phyloP scores from a whole-genome alignment of 2,329 filamentous ascomycete species.

The Nemania sp. region DNA sequence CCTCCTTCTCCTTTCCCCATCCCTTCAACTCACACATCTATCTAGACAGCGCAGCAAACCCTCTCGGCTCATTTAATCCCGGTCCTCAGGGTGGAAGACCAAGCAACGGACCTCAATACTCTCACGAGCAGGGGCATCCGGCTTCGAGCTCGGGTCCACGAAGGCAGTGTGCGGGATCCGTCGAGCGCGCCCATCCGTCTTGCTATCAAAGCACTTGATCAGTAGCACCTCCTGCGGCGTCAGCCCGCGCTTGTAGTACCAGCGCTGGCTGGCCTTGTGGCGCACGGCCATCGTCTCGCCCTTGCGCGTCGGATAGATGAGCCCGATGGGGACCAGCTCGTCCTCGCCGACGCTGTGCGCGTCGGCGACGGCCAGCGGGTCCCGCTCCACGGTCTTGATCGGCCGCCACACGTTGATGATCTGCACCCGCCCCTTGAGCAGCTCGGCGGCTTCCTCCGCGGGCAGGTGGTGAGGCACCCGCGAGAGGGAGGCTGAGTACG shows the following conservation, averaged over 20 bases:
- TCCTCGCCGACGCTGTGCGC: slow-evolving; percentile 61
- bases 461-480: slow-evolving; percentile 61
- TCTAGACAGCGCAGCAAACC: not conserved
- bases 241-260: slow-evolving; percentile 66
- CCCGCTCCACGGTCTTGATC: slow-evolving; percentile 63
- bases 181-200: slow-evolving; percentile 65
- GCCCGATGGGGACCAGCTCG: slow-evolving; percentile 61
- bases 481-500: slow-evolving; percentile 58
- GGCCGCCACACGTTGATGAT: slow-evolving; percentile 68
- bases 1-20: not conserved
- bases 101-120: slow-evolving; percentile 69
- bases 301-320: slow-evolving; percentile 64
- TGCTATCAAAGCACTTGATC: slow-evolving; percentile 72
- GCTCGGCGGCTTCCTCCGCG: slow-evolving; percentile 56
- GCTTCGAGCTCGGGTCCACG: slow-evolving; percentile 57
- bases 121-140: slow-evolving; percentile 64
- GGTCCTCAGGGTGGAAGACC: slow-evolving; percentile 62
- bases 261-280: slow-evolving; percentile 58
- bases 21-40: not conserved
- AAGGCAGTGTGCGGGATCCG: slow-evolving; percentile 69
- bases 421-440: slow-evolving; percentile 62
- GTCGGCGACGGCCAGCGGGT: slow-evolving; percentile 67
- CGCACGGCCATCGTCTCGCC: slow-evolving; percentile 63
- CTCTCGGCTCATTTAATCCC: slow-evolving; percentile 44
- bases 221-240: slow-evolving; percentile 66